Evolutionary conservation across 805 yeast species (phyloP).

Genomic region (Candida nemodendra): DNA sequence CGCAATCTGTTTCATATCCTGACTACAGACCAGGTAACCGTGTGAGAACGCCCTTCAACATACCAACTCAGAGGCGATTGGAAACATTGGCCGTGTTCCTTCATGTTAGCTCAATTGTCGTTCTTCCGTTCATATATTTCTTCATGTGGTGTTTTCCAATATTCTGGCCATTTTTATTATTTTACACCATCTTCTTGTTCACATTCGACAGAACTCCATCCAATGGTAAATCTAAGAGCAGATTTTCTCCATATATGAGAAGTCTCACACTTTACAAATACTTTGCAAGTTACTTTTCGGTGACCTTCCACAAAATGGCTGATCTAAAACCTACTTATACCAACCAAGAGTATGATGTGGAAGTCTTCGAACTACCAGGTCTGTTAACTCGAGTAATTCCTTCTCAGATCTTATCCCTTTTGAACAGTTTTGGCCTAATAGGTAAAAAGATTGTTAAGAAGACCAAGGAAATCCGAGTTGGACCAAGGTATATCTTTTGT

Average conservation of each 20-base stretch:
- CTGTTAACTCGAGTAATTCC: slow-evolving; percentile 7
- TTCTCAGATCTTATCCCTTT: background rate
- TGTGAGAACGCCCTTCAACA: slow-evolving; percentile 53
- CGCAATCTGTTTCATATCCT: slow-evolving; percentile 11
- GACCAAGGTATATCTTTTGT: slow-evolving; percentile 83
- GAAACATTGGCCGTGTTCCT: slow-evolving; percentile 69
- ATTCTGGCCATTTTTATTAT: slow-evolving; percentile 61
- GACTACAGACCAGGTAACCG: slow-evolving; percentile 27
- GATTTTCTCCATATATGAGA: slow-evolving; percentile 59
- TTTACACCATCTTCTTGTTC: slow-evolving; percentile 63
- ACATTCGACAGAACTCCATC: slow-evolving; percentile 63
- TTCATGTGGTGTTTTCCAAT: slow-evolving; percentile 48
- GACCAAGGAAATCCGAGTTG: slow-evolving; percentile 40
- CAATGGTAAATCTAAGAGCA: slow-evolving; percentile 63
- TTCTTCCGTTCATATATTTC: slow-evolving; percentile 53
- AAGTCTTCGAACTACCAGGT: slow-evolving; percentile 9
- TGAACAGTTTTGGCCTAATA: slow-evolving; percentile 3
- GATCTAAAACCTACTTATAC: slow-evolving; percentile 75
- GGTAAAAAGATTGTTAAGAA: slow-evolving; percentile 1
- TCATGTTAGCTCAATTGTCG: slow-evolving; percentile 72
- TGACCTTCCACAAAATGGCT: slow-evolving; percentile 61
- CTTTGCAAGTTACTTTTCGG: slow-evolving; percentile 80
- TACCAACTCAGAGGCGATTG: slow-evolving; percentile 56
- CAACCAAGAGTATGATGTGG: background rate
- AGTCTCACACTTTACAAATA: slow-evolving; percentile 61